Evolutionary conservation across 768 basidiomycete species (phyloP).

Genomic region (Coprinopsis sp.): DNA sequence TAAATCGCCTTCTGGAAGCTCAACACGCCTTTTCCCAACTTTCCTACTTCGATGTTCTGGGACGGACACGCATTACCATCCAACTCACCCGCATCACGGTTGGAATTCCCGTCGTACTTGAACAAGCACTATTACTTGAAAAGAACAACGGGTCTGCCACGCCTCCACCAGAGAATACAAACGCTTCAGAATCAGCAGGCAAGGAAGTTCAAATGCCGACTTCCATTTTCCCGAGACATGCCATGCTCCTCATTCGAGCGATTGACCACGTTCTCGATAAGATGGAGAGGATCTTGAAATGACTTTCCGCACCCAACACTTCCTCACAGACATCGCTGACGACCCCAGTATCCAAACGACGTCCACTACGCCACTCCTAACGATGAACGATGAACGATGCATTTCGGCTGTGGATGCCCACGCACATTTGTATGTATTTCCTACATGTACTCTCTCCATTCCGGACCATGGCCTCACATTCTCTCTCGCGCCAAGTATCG

Average conservation of each 20-base stretch:
- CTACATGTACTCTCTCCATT: no score
- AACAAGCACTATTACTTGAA: constrained; percentile 59
- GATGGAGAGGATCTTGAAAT: constrained; percentile 56
- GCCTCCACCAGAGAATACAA: constrained; percentile 1
- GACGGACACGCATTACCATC: constrained; percentile 70
- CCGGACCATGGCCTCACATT: no score
- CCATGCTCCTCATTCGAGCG: constrained; percentile 57
- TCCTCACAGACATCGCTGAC: no score
- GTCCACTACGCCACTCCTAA: no score
- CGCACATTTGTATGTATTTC: no score
- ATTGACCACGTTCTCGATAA: constrained; percentile 60
- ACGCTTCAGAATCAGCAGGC: not conserved
- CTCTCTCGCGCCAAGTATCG: no score
- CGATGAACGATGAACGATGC: no score
- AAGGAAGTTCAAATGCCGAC: not conserved
- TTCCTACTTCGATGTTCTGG: constrained; percentile 72
- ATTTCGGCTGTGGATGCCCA: no score
- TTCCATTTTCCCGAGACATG: constrained; percentile 48
- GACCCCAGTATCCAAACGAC: no score
- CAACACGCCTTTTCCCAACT: constrained; percentile 72
- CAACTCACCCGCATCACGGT: constrained; percentile 76
- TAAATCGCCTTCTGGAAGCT: constrained; percentile 76
- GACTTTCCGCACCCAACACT: no score
- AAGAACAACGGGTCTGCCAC: constrained; percentile 22
- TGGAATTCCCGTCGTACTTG: constrained; percentile 67